Base-by-base conservation (phyloP, 2,329 filamentous ascomycete genomes). In the Sporothrix variecibatus region DNA sequence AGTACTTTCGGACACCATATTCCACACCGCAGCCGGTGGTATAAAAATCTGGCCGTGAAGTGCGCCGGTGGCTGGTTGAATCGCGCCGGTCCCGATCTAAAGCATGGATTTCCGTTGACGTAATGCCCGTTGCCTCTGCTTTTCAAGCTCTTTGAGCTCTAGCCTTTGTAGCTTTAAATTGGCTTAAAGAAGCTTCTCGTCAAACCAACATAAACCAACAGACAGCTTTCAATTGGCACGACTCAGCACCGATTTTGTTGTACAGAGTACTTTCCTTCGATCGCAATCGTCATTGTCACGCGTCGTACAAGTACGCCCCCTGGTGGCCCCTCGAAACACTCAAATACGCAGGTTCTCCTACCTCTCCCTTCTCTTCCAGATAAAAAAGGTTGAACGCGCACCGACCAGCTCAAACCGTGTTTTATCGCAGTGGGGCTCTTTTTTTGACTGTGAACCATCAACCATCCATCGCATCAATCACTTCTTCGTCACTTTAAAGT, bases 341-440 rank as follows among this genome's bases (percentile, higher is more conserved):
- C 53, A 34, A 34, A 34, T 6, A 34, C 43, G 15, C 12, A 20
- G 15, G 15, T 3, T 49, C 43, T 49, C 11, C 43, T 15, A 20
- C 3, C 40, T 12, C 40, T 4, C 31, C 17, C n/a, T 20, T 38
- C 2, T 28, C 15, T 62, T 20, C 23, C 23, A 20, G 43, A 49
- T 49, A 49, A 49, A 49, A 49, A 49, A 49, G 43, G 15, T 20
- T 49, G 43, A 20, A 38, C 58, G 58, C 58, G 58, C 58, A 62
- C 58, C 58, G 58, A 62, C 58, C 58, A 62, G 28, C 11, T 26
- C 26, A 58, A 53, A 56, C 51, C 51, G 51, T 56, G 43, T 69
- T 69, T 46, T 46, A 68, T 68, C 43, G 34, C 60, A 69, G 65
- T 49, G 65, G 65, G 26, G 51, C 51, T n/a, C 2, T 12, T 26